phyloP scores from a whole-genome alignment of 2,329 filamentous ascomycete genomes.

The Phoma sp. region DNA sequence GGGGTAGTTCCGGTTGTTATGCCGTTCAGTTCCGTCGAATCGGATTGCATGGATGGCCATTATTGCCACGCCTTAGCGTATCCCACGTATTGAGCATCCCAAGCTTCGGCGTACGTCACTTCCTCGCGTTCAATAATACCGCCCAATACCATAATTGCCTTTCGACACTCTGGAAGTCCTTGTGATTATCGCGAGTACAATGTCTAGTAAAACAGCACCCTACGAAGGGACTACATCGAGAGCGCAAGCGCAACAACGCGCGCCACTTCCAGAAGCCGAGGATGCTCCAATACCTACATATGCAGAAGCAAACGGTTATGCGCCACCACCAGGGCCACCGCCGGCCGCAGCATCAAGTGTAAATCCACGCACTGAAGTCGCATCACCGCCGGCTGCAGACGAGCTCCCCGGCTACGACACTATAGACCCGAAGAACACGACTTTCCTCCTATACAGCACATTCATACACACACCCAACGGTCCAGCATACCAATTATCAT shows the following conservation, averaged over 20 bases:
- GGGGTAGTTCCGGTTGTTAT: not conserved
- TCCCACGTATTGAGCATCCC: slow-evolving; percentile 9
- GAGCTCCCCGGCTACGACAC: slow-evolving; percentile 25
- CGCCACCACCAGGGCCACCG: slow-evolving; percentile 9
- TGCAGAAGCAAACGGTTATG: slow-evolving; percentile 15
- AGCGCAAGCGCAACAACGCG: slow-evolving; percentile 9
- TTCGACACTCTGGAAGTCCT: not conserved
- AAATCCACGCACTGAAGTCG: not conserved
- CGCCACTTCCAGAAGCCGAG: slow-evolving; percentile 4
- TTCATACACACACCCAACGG: slow-evolving; percentile 27
- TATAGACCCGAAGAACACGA: slow-evolving; percentile 23
- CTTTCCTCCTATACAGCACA: slow-evolving; percentile 24
- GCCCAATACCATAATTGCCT: not conserved
- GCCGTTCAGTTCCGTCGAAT: not conserved
- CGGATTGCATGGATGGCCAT: slow-evolving; percentile 4
- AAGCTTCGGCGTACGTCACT: slow-evolving; percentile 14
- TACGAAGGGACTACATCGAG: slow-evolving; percentile 12
- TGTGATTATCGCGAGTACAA: not conserved
- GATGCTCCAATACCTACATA: slow-evolving; percentile 15
- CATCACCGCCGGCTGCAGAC: slow-evolving; percentile 6
- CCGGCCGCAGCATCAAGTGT: not conserved
- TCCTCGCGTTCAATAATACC: not conserved
- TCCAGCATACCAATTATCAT: slow-evolving; percentile 27
- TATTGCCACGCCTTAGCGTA: slow-evolving; percentile 13
- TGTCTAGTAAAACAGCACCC: slow-evolving; percentile 14